These are phyloP conservation scores for Penicillium janthinellum DNA, from an alignment of 2,329 filamentous ascomycete species.

Conservation along the genomic window DNA sequence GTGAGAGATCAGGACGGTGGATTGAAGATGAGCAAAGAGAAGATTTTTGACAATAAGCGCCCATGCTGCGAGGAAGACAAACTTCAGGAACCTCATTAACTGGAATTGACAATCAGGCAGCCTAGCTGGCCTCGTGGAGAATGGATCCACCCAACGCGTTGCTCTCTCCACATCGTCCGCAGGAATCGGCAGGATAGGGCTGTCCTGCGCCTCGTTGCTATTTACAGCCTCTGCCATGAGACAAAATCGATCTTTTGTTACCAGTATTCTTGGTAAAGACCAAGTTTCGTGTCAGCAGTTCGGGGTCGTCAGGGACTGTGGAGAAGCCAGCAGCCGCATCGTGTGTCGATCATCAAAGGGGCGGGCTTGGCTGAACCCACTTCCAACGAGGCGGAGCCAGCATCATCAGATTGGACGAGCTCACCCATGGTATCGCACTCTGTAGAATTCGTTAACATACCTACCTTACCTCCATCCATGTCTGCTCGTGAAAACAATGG, in stretches of 20 bases:
- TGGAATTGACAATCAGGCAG: background rate
- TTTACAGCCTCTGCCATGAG: background rate
- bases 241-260: background rate
- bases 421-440: too few relatives aligned
- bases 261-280: background rate
- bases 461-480: too few relatives aligned
- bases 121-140: background rate
- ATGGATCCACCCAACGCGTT: background rate
- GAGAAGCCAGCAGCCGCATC: constrained; percentile 6
- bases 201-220: background rate
- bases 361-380: background rate
- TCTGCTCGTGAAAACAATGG: too few relatives aligned
- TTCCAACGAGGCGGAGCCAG: background rate
- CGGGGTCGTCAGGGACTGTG: background rate
- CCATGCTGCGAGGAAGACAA: background rate
- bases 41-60: background rate
- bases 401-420: too few relatives aligned
- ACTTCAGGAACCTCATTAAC: background rate
- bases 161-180: background rate
- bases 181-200: background rate
- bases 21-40: background rate
- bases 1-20: background rate
- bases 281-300: background rate
- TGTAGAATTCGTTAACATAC: too few relatives aligned
- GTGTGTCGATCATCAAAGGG: constrained; percentile 6